Evolutionary conservation across 2,329 filamentous ascomycete species (phyloP), one percentile per base, ranked within the genome.

Genomic region (Trichoderma citrinoviride): DNA sequence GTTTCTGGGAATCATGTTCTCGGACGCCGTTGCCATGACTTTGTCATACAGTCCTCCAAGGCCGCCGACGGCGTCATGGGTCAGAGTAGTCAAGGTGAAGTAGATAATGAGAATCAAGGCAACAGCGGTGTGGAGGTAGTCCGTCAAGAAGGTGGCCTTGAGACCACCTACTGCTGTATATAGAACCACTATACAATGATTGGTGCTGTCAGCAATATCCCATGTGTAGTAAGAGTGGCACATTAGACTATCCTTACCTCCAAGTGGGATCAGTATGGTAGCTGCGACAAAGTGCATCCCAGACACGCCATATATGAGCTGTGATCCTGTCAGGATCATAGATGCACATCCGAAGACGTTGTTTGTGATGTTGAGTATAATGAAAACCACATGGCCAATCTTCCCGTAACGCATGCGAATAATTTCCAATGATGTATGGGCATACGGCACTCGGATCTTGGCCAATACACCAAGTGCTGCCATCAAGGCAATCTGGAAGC

Each of bases 211-310:
- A 23, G 7, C 14, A 5, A 17, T 7, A 14, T 15, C n/a, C 5
- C 43, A 10, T 14, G 5, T 12, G 12, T n/a, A 0, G 10, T 12
- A 0, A 27, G 19, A 1, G 17, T 21, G 15, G 7, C 15, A 21
- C 12, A 17, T 27, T 0, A 7, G 21, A 23, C 7, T 17, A 17
- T 12, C 21, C 50, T 55, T 40, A 63, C 60, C 60, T 56, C 61
- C 61, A 2, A 64, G 61, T 7, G 61, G 61, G n/a, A 64, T 64
- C 7, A 64, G 61, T 49, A 64, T 64, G 6, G 61, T 64, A n/a
- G 61, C 61, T 29, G 61, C 61, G 41, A 64, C 61, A 49, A 64
- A 64, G 33, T 64, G 50, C 61, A 64, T 64, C 25, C 61, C 61
- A 19, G 61, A 64, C 3, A 64, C 61, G 15, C 61, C 61, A 29